Evolutionary conservation across 441 rosid species (phyloP), one percentile per base, ranked within the genome.

Genomic region (Omphalea diandra): DNA sequence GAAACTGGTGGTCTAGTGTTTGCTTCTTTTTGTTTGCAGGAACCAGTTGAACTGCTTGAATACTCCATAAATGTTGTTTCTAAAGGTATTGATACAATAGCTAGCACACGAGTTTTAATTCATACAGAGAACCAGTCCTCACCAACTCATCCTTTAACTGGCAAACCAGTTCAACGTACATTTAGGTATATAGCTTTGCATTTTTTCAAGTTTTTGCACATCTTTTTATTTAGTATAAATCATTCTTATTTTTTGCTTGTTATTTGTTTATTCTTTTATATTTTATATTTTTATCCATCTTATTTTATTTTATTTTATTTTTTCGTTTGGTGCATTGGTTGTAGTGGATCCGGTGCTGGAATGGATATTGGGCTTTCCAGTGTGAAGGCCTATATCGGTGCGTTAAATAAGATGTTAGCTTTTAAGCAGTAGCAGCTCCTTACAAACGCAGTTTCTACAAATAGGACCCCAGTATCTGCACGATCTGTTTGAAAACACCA

Each of bases 41-140:
- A 84, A 74, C 88, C 92, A 0, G 83, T 75, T 11, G 72, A 84
- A 41, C 94, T 95, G 76, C 88, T 89, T 0, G 99, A 92, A 75
- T 92, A 89, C 81, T 90, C 97, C 50, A 44, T 95, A 89, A 88
- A 8, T 67, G 92, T 96, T 10, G 94, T 86, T 64, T 85, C 99
- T 60, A 95, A 85, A 88, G 97, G 96, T 77, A 90, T 92, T 11
- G 99, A 95, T 77, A 98, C 98, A 12, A 92, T 92, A 35, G 99
- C 99, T 65, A 81, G 90, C 40, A 93, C 99, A 4, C 90, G 98
- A 14, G 99, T 95, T 81, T 68, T 89, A 47, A 86, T 95, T 71
- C 90, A 87, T 6, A 87, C 86, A 20, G 89, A 85, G 67, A 77
- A 77, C 69, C 77, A 67, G 17, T 81, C 71, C 55, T 2, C 63